phyloP scores from a whole-genome alignment of 495 filamentous ascomycete species.

The Copromyces sp. region DNA sequence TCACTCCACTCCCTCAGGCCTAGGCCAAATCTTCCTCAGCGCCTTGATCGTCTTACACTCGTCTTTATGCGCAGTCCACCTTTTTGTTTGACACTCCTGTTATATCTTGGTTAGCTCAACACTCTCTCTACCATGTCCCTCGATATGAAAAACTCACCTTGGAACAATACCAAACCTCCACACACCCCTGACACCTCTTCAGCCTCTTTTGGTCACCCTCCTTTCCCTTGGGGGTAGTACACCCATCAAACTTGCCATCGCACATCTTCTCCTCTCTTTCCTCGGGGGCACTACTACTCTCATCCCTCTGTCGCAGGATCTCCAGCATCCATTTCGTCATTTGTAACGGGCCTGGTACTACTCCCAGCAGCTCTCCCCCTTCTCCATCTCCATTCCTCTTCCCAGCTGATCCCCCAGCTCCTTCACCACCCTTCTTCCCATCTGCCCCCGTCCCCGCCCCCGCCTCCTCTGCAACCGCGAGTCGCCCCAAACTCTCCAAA shows the following conservation, averaged over 20 bases:
- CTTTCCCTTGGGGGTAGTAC: slow-evolving; percentile 4
- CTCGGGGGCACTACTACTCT: slow-evolving; percentile 1
- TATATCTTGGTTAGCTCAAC: neutral
- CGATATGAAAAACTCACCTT: slow-evolving; percentile 22
- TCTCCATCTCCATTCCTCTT: slow-evolving; percentile 4
- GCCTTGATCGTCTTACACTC: slow-evolving; percentile 33
- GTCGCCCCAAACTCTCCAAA: slow-evolving; percentile 6
- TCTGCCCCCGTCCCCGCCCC: slow-evolving; percentile 20
- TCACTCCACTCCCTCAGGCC: neutral
- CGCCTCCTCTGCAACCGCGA: slow-evolving; percentile 15
- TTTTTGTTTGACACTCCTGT: slow-evolving; percentile 31
- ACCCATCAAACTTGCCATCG: neutral
- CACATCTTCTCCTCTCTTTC: slow-evolving; percentile 4
- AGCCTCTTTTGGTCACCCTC: slow-evolving; percentile 10
- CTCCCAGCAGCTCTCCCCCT: slow-evolving; percentile 14
- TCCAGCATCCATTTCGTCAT: slow-evolving; percentile 22
- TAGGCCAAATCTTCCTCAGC: slow-evolving; percentile 28
- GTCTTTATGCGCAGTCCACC: slow-evolving; percentile 33
- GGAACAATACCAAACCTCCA: slow-evolving; percentile 29
- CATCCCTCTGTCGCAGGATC: slow-evolving; percentile 10
- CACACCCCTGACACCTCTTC: slow-evolving; percentile 33
- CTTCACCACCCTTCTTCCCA: slow-evolving; percentile 20
- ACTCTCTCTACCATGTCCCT: no score
- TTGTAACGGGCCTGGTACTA: slow-evolving; percentile 21
- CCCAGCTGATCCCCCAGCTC: slow-evolving; percentile 20